Conservation (phyloP, 1,284 basidiomycete genomes). For the Papiliotrema flavescens region DNA sequence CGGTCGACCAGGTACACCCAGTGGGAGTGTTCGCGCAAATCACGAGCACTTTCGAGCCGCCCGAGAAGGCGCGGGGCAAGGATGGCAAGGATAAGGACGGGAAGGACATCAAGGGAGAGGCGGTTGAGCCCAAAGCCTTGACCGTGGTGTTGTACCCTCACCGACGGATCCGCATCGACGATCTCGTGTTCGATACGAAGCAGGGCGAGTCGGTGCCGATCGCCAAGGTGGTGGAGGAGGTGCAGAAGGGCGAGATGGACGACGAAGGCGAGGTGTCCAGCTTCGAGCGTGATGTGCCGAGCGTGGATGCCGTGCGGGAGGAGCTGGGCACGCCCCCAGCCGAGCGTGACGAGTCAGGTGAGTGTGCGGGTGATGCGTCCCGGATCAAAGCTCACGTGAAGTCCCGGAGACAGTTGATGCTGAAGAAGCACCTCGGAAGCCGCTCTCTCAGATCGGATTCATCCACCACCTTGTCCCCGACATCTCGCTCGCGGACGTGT, state of each 20-base stretch:
- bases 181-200: constrained; percentile 56
- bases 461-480: constrained; percentile 69
- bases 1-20: constrained; percentile 80
- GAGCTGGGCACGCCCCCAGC: constrained; percentile 26
- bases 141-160: constrained; percentile 96
- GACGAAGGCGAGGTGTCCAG: constrained; percentile 55
- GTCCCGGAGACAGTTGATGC: neutral
- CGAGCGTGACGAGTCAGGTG: neutral
- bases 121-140: constrained; percentile 50
- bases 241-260: constrained; percentile 19
- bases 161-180: constrained; percentile 83
- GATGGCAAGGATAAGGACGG: constrained; percentile 57
- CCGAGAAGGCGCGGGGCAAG: constrained; percentile 25
- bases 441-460: constrained; percentile 59
- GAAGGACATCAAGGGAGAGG: constrained; percentile 43
- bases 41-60: constrained; percentile 82
- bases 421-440: constrained; percentile 1
- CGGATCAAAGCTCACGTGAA: neutral
- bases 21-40: constrained; percentile 98
- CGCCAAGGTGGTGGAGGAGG: constrained; percentile 23
- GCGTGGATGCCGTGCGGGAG: constrained; percentile 54
- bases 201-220: constrained; percentile 12
- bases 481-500: constrained; percentile 87
- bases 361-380: neutral
- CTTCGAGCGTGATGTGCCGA: constrained; percentile 53